phyloP scores from a whole-genome alignment of 768 basidiomycete genomes.

The Hericium coralloides region DNA sequence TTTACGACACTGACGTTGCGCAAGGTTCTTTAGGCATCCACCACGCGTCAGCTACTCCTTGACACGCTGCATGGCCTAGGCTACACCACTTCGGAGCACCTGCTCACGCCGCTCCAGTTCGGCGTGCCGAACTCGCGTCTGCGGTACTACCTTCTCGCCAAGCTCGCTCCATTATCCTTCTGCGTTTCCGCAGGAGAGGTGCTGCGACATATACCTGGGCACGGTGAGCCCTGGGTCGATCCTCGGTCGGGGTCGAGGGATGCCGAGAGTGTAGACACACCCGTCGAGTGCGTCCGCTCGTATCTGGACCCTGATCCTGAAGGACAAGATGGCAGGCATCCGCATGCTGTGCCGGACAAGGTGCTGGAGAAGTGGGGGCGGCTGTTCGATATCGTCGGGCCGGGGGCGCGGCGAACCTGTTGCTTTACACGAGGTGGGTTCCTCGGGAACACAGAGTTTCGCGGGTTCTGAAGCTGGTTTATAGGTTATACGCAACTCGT shows the following conservation, averaged over 20 bases:
- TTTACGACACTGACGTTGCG: conserved; percentile 4
- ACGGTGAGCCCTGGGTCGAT: conserved; percentile 34
- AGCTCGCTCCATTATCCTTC: conserved; percentile 25
- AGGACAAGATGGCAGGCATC: conserved; percentile 7
- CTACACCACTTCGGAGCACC: conserved; percentile 51
- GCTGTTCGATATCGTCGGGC: conserved; percentile 71
- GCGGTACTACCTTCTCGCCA: conserved; percentile 74
- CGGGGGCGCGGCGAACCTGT: conserved; percentile 53
- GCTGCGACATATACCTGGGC: conserved; percentile 46
- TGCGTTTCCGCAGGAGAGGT: conserved; percentile 19
- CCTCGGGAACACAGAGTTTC: background rate
- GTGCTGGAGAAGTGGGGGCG: conserved; percentile 68
- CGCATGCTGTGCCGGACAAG: conserved; percentile 43
- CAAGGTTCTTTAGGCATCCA: conserved; percentile 41
- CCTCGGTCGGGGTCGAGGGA: conserved; percentile 19
- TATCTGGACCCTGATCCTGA: conserved; percentile 32
- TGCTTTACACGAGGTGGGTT: conserved; percentile 71
- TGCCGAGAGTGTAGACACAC: conserved; percentile 4
- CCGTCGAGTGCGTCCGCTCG: conserved; percentile 18
- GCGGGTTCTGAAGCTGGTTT: background rate
- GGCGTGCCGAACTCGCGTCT: conserved; percentile 77
- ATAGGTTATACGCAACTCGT: conserved; percentile 70
- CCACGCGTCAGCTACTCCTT: conserved; percentile 48
- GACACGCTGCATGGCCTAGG: conserved; percentile 42
- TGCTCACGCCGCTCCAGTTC: conserved; percentile 70